phyloP scores from a whole-genome alignment of 768 basidiomycete species.

The Mycena crocata region DNA sequence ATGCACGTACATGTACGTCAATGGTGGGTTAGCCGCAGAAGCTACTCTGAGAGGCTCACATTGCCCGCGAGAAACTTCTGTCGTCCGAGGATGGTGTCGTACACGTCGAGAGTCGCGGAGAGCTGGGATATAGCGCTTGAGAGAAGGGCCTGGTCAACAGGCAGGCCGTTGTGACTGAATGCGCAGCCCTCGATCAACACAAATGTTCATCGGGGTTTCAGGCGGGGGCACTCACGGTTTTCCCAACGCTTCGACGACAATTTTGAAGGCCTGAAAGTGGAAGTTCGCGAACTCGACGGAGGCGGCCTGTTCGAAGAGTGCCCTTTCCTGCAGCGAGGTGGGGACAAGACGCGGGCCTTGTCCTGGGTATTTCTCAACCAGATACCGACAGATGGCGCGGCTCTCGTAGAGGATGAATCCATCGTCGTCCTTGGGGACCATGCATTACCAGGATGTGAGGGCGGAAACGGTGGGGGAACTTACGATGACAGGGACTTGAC shows the following conservation, averaged over 20 bases:
- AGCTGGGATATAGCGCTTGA: slow-evolving; percentile 43
- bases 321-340: not conserved
- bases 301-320: slow-evolving; percentile 8
- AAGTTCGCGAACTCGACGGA: slow-evolving; percentile 52
- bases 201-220: not conserved
- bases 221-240: slow-evolving; percentile 53
- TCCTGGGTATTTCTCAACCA: slow-evolving; percentile 24
- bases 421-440: slow-evolving; percentile 21
- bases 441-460: not conserved
- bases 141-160: slow-evolving; percentile 47
- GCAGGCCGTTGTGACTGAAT: slow-evolving; percentile 36
- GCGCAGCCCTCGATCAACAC: no score
- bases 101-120: slow-evolving; percentile 59
- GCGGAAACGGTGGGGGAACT: no score
- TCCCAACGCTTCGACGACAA: slow-evolving; percentile 61
- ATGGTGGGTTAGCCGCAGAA: not conserved
- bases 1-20: not conserved
- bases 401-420: slow-evolving; percentile 45
- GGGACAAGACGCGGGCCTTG: slow-evolving; percentile 35
- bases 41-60: no score
- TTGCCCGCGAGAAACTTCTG: slow-evolving; percentile 65
- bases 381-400: slow-evolving; percentile 47
- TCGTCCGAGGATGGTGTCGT: slow-evolving; percentile 67
- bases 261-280: slow-evolving; percentile 55
- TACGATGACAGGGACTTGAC: not conserved